Base-by-base conservation (phyloP, 1,284 basidiomycete species). In the Cryptococcus sp. region DNA sequence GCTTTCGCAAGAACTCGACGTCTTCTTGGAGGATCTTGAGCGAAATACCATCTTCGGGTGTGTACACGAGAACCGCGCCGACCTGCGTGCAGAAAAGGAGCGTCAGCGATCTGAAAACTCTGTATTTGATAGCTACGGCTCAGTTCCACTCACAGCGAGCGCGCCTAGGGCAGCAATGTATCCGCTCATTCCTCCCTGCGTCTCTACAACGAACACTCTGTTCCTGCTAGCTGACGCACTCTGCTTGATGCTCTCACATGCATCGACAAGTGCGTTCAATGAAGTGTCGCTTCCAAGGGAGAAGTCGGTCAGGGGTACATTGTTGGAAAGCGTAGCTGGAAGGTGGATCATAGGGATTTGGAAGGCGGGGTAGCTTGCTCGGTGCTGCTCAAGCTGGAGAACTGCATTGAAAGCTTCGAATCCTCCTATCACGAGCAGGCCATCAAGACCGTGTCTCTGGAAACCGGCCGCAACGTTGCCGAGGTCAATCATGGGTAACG, bases 181-280 rank as follows among this genome's bases (percentile, higher is more conserved):
- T 11, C 96, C 95, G 75, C 91, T 96, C 79, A 88, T 88, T 38
- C 95, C 95, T 55, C 96, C 95, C 78, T 99, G 96, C 0, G 94
- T 97, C 80, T 99, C 94, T 25, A 99, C 92, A 1, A 99, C 89
- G 75, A 99, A 99, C 54, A 97, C 94, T 48, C 95, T 82, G 77
- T 98, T 95, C 64, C 95, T 81, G 69, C 91, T 94, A 6, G 95
- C 95, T 51, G 89, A 91, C 5, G 96, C 95, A 69, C 90, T 93
- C 82, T 99, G 96, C 81, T 94, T 96, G 80, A 99, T 96, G 34
- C 93, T 88, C 79, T 99, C 96, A 74, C 94, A 98, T 3, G 96
- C 94, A 61, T 93, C 89, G 40, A 98, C 93, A n/a, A 99, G 83
- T 2, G 93, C 93, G 73, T 98, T 98, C 82, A 99, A 81, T 74